phyloP scores from a whole-genome alignment of 805 yeast species.

The Yarrowia sp. region DNA sequence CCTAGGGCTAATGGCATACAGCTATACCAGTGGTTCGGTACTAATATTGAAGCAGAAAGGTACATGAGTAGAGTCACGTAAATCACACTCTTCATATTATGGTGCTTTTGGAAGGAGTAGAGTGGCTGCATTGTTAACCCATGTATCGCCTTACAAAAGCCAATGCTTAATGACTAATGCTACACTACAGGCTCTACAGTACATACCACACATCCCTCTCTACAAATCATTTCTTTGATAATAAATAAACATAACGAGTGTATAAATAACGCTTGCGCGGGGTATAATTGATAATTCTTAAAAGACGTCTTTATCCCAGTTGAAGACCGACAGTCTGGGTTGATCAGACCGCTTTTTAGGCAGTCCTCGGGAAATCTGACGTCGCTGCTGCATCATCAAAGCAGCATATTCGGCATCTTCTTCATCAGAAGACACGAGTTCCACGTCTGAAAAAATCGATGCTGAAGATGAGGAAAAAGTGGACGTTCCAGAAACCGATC shows the following conservation, averaged over 20 bases:
- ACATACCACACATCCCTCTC: too few species aligned
- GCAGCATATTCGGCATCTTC: slow-evolving; percentile 25
- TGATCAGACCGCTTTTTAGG: not conserved
- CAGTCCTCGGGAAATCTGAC: slow-evolving; percentile 1
- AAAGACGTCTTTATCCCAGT: slow-evolving; percentile 36
- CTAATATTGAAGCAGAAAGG: too few species aligned
- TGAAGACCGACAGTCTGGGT: slow-evolving; percentile 33
- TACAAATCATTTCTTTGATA: too few species aligned
- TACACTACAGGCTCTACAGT: too few species aligned
- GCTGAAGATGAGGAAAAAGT: not conserved
- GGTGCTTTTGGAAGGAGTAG: too few species aligned
- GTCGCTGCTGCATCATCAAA: slow-evolving; percentile 20
- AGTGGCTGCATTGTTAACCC: too few species aligned
- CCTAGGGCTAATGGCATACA: too few species aligned
- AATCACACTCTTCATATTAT: too few species aligned
- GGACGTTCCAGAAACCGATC: slow-evolving; percentile 4
- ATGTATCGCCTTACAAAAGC: too few species aligned
- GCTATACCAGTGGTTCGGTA: too few species aligned
- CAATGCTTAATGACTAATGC: too few species aligned
- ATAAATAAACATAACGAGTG: not conserved
- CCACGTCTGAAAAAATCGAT: slow-evolving; percentile 8
- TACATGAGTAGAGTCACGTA: too few species aligned
- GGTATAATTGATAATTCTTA: not conserved
- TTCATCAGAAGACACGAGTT: not conserved
- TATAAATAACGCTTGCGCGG: not conserved